Conservation (phyloP, 164 flowering plant genomes). For the Pachysandra terminalis region DNA sequence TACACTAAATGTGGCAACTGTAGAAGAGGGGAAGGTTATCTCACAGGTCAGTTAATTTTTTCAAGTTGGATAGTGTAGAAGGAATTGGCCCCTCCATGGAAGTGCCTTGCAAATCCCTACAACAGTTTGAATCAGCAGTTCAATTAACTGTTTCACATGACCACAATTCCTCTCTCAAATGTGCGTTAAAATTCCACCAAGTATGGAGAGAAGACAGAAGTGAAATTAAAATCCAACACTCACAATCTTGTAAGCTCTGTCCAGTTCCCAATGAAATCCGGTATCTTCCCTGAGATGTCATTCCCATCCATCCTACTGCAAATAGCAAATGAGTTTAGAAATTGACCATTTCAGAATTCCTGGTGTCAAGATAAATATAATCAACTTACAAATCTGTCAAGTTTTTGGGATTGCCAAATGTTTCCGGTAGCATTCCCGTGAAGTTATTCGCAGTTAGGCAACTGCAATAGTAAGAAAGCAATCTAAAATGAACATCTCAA, state of each 20-base stretch:
- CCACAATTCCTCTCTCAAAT: neutral
- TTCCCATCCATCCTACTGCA: slow-evolving; percentile 78
- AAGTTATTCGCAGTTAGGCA: slow-evolving; percentile 48
- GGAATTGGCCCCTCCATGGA: slow-evolving; percentile 72
- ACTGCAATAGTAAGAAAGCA: slow-evolving; percentile 18
- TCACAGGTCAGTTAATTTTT: slow-evolving; percentile 42
- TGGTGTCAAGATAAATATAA: neutral
- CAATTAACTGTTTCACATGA: neutral
- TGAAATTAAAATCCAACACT: slow-evolving; percentile 19
- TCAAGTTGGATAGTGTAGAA: slow-evolving; percentile 37
- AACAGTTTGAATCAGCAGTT: slow-evolving; percentile 4
- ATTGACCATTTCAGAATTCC: neutral
- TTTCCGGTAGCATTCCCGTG: slow-evolving; percentile 46
- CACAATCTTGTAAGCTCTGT: slow-evolving; percentile 43
- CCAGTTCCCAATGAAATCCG: slow-evolving; percentile 78
- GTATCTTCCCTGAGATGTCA: slow-evolving; percentile 58
- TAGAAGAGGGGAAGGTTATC: slow-evolving; percentile 8
- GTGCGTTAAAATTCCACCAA: neutral
- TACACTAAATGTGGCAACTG: neutral
- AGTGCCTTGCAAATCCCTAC: slow-evolving; percentile 73
- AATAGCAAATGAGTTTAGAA: slow-evolving; percentile 5
- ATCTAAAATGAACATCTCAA: neutral
- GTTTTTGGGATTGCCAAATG: slow-evolving; percentile 37
- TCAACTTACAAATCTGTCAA: slow-evolving; percentile 48
- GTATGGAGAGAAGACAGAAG: neutral